A percentile compares a stretch with the other conserved stretches of the same genome.
Conservation (phyloP, 192 early-diverging fungal genomes). For the Spinellus fusiger region DNA sequence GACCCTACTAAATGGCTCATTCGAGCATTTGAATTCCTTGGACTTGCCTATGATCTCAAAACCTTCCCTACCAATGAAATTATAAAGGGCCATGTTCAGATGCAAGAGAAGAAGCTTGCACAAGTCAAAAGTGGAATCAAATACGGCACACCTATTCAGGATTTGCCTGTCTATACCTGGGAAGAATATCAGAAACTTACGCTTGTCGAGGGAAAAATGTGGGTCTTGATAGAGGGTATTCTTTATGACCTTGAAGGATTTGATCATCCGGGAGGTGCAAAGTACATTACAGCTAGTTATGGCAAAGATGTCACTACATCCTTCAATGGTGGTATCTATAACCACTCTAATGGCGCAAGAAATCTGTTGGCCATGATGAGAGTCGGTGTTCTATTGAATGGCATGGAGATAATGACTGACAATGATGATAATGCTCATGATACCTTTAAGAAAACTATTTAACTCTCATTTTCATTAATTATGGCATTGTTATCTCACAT, state of each 20-base stretch:
- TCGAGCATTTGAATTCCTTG: constrained; percentile 41
- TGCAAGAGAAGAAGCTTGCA: constrained; percentile 73
- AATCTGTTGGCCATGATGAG: constrained; percentile 76
- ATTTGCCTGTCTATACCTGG: constrained; percentile 63
- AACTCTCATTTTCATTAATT: no score
- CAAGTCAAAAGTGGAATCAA: constrained; percentile 51
- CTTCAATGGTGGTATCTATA: constrained; percentile 87
- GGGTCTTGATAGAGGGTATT: constrained; percentile 77
- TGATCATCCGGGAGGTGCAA: constrained; percentile 78
- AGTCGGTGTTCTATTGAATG: constrained; percentile 52
- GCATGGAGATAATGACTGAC: constrained; percentile 23
- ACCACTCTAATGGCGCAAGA: constrained; percentile 84
- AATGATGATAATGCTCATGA: no score
- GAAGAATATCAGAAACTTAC: constrained; percentile 58
- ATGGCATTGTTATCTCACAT: no score
- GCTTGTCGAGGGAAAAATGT: constrained; percentile 57
- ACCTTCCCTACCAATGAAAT: constrained; percentile 75
- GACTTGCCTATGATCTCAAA: constrained; percentile 66
- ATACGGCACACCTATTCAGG: constrained; percentile 65
- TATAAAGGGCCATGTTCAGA: constrained; percentile 66
- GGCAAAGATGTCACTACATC: constrained; percentile 81
- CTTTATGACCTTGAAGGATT: constrained; percentile 77
- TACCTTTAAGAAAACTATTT: no score
- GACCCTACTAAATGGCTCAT: constrained; percentile 89
- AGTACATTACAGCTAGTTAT: constrained; percentile 61